phyloP scores from a whole-genome alignment of 768 basidiomycete species.

The Leccinum imitatum region DNA sequence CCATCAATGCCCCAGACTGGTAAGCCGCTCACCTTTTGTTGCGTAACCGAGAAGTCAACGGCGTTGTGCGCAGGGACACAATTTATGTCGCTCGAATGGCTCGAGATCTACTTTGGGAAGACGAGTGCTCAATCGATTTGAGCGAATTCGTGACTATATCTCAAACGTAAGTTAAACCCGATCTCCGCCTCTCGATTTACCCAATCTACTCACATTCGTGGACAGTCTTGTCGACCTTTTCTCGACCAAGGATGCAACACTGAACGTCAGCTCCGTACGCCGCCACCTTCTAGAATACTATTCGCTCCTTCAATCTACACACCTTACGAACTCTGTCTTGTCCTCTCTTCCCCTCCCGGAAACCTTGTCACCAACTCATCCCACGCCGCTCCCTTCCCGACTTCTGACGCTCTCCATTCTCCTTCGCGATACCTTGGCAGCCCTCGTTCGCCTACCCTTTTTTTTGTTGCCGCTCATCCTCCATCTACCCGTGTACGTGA shows the following conservation, averaged over 20 bases:
- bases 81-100: conserved; percentile 91
- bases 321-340: conserved; percentile 83
- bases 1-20: conserved; percentile 95
- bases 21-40: conserved; percentile 39
- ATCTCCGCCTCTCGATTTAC: conserved; percentile 17
- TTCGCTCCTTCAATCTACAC: conserved; percentile 76
- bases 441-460: conserved; percentile 77
- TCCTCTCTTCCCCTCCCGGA: conserved; percentile 82
- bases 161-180: conserved; percentile 72
- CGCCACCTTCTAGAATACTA: conserved; percentile 82
- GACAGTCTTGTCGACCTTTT: conserved; percentile 87
- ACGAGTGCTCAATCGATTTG: conserved; percentile 71
- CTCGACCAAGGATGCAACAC: conserved; percentile 60
- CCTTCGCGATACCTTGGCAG: conserved; percentile 71
- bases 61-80: conserved; percentile 66
- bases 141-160: conserved; percentile 82
- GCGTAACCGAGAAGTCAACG: conserved; percentile 17
- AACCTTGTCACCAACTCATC: conserved; percentile 73
- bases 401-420: conserved; percentile 78
- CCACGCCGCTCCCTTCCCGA: conserved; percentile 76
- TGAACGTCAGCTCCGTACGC: conserved; percentile 61
- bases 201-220: conserved; percentile 26
- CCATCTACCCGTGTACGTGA: conserved; percentile 81
- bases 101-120: conserved; percentile 88
- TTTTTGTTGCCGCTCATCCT: conserved; percentile 84